Evolutionary conservation across 2,329 filamentous ascomycete genomes (phyloP).

Genomic region (Myrmaecium sp.): DNA sequence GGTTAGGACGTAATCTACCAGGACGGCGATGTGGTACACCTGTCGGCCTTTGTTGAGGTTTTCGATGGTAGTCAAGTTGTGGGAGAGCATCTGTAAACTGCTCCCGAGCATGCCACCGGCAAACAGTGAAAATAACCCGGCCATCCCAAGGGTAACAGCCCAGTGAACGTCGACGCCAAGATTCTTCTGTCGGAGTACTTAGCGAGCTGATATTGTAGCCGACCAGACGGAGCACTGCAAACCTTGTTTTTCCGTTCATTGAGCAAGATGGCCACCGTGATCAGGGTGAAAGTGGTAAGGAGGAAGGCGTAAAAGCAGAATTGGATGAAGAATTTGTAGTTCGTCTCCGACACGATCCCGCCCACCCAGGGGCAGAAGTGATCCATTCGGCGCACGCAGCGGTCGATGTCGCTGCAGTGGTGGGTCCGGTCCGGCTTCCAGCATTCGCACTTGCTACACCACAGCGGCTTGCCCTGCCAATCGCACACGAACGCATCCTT

Average conservation of each 20-base stretch:
- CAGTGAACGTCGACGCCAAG: conserved; percentile 38
- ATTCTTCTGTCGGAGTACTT: neutral
- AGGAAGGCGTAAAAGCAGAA: conserved; percentile 60
- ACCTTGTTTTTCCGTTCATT: conserved; percentile 34
- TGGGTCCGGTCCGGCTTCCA: conserved; percentile 83
- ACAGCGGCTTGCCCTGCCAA: conserved; percentile 64
- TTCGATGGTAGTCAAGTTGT: conserved; percentile 77
- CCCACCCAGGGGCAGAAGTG: conserved; percentile 96
- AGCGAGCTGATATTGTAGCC: too few relatives aligned
- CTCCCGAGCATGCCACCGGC: conserved; percentile 58
- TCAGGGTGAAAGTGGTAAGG: conserved; percentile 48
- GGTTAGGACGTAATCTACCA: conserved; percentile 32
- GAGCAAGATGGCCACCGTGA: conserved; percentile 47
- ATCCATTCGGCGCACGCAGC: conserved; percentile 82
- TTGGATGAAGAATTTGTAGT: conserved; percentile 86
- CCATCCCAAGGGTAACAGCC: conserved; percentile 48
- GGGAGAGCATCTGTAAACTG: conserved; percentile 49
- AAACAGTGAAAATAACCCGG: conserved; percentile 66
- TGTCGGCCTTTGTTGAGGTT: conserved; percentile 44
- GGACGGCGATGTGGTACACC: conserved; percentile 58
- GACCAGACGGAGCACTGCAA: conserved; percentile 8
- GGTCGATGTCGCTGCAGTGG: conserved; percentile 65
- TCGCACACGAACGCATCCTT: conserved; percentile 77
- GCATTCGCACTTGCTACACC: conserved; percentile 68
- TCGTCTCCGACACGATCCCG: conserved; percentile 70